phyloP scores from a whole-genome alignment of 257 asterid species.

The Thymus mandschuricus region DNA sequence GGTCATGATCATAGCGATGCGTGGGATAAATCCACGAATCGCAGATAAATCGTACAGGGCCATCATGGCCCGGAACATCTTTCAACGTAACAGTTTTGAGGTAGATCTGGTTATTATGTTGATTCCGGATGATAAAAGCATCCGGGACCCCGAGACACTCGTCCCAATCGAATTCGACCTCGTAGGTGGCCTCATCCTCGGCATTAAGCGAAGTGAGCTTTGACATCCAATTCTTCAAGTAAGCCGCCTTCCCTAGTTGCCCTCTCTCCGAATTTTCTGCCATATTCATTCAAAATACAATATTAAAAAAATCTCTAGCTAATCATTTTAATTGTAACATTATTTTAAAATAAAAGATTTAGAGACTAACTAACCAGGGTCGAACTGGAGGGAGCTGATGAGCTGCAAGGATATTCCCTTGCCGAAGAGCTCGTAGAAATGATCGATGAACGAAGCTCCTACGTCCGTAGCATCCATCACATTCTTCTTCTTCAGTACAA shows the following conservation, averaged over 20 bases:
- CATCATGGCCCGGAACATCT: conserved; percentile 73
- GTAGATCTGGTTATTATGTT: conserved; percentile 71
- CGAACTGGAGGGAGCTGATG: conserved; percentile 53
- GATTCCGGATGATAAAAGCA: conserved; percentile 63
- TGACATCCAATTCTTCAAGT: conserved; percentile 63
- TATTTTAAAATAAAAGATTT: not conserved
- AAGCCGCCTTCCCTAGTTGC: conserved; percentile 65
- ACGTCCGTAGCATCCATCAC: conserved; percentile 53
- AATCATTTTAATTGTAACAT: too few relatives aligned
- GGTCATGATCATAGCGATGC: conserved; percentile 57
- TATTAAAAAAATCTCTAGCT: not conserved
- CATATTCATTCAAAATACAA: not conserved
- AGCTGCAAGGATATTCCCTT: conserved; percentile 71
- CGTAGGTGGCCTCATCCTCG: conserved; percentile 51
- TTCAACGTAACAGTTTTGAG: conserved; percentile 65
- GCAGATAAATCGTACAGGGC: conserved; percentile 64
- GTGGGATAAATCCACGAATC: conserved; percentile 89
- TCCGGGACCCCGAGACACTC: conserved; percentile 74
- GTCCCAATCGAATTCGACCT: conserved; percentile 67
- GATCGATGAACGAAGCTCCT: conserved; percentile 56
- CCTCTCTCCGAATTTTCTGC: conserved; percentile 57
- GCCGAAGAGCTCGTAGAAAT: conserved; percentile 56
- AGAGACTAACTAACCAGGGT: conserved; percentile 42
- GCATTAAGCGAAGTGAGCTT: conserved; percentile 65
- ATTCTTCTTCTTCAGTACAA: conserved; percentile 69